Base-by-base conservation (phyloP, 495 filamentous ascomycete genomes). In the Chaetomium fimeti region DNA sequence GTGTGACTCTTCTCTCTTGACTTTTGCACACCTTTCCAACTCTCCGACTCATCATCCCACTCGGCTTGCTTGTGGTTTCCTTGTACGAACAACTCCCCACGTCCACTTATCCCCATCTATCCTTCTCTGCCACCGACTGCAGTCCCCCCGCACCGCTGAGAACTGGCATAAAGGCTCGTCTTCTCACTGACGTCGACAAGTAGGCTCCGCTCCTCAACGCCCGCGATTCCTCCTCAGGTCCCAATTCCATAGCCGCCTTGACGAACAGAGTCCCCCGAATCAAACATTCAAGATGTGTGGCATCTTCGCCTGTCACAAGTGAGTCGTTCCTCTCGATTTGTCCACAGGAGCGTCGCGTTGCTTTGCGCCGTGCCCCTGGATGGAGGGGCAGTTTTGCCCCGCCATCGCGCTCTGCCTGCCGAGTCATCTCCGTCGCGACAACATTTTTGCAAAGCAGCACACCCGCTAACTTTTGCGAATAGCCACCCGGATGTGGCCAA, bases 261-360 rank as follows among this genome's bases (percentile, higher is more conserved):
- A 43, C 52, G 42, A 20, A 18, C 28, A 28, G 25, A 51, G 38
- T 42, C 18, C 29, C n/a, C 11, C 9, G 20, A 20, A 28, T 18
- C 3, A 43, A n/a, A n/a, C 43, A 66, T 49, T 65, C 75, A 83
- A 71, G 57, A 85, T 85, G 83, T 85, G 83, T 75, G 94, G 94
- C 75, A 98, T 98, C 72, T 97, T 97, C 76, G 93, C 92, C 71
- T 97, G 93, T 77, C 90, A 97, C 79, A 82, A 84, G 91, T 94
- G 80, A 76, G 90, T 79, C 24, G 51, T 54, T 47, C 53, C 24
- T 57, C 13, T 38, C 29, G 25, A 9, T 2, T 16, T 57, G 4
- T 60, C 48, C 7, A 24, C 62, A 3, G 48, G 29, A 11, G 40
- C 24, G 42, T 20, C 27, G 57, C 36, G 25, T 24, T 51, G 49